These are phyloP conservation scores for Heritiera fomes DNA, from an alignment of 345 rosid genomes.

Conservation along the genomic window DNA sequence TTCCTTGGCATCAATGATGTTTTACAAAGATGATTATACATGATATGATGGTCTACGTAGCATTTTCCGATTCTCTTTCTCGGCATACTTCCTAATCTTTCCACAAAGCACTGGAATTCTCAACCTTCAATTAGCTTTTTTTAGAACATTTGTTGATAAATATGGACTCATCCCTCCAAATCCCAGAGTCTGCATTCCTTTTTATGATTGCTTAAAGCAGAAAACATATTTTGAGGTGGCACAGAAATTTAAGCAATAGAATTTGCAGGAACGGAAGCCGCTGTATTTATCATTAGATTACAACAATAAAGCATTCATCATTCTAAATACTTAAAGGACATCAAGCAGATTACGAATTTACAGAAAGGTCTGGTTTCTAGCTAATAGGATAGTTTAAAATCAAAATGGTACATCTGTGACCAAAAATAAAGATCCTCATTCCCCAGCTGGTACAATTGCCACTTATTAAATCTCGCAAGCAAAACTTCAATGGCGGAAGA, in stretches of 20 bases:
- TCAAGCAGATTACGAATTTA: conserved; percentile 15
- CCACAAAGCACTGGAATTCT: no score
- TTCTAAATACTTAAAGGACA: conserved; percentile 4
- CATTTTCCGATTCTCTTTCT: no score
- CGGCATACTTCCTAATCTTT: no score
- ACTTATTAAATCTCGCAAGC: neutral
- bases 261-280: neutral
- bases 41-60: no score
- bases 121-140: no score
- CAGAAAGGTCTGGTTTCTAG: conserved; percentile 12
- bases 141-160: no score
- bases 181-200: no score
- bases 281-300: neutral
- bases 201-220: no score
- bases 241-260: neutral
- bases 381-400: neutral
- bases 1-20: no score
- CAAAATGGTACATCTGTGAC: neutral
- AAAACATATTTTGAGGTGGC: neutral
- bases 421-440: neutral
- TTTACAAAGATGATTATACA: no score
- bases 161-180: no score
- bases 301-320: neutral
- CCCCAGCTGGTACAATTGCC: conserved; percentile 13
- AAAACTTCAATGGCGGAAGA: conserved; percentile 66